Percentiles rank a stretch among this genome's conserved stretches.
Conservation (phyloP, 345 rosid genomes). For the Cardiospermum halicacabum region DNA sequence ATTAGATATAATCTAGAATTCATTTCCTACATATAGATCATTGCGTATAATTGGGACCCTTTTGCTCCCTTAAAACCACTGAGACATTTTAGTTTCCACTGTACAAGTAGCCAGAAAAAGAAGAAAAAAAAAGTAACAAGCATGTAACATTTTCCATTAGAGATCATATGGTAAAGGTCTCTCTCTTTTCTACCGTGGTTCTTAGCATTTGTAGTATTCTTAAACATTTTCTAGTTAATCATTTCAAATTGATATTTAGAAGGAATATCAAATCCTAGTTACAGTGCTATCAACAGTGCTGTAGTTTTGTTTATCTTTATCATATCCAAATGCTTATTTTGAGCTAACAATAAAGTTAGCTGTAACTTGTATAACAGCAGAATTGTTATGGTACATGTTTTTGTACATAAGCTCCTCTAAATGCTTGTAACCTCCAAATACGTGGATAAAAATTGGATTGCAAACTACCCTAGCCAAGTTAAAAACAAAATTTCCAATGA, state of each 20-base stretch:
- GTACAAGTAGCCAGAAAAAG: slow-evolving; percentile 33
- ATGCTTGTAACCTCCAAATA: too few relatives aligned
- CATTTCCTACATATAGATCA: slow-evolving; percentile 18
- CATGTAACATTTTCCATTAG: slow-evolving; percentile 1
- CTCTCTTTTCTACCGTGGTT: neutral
- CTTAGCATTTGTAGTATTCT: slow-evolving; percentile 1
- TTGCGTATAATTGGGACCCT: slow-evolving; percentile 22
- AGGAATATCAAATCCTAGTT: neutral
- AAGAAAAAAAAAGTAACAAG: slow-evolving; percentile 5
- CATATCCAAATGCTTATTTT: too few relatives aligned
- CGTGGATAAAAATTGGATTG: too few relatives aligned
- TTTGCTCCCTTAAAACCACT: slow-evolving; percentile 19
- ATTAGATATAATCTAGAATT: slow-evolving; percentile 6
- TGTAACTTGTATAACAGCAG: too few relatives aligned
- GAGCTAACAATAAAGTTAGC: too few relatives aligned
- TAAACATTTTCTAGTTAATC: neutral
- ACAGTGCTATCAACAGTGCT: neutral
- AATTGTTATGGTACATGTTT: too few relatives aligned
- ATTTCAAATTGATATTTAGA: neutral
- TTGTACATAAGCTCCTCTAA: too few relatives aligned
- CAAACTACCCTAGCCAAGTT: too few relatives aligned
- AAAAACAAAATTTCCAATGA: too few relatives aligned
- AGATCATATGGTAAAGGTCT: neutral
- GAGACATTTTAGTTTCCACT: slow-evolving; percentile 17
- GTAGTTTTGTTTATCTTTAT: too few relatives aligned